A percentile compares a stretch with the other conserved stretches of the same genome.
Conservation (phyloP, 2,329 filamentous ascomycete genomes). For the Talaromyces sp. region DNA sequence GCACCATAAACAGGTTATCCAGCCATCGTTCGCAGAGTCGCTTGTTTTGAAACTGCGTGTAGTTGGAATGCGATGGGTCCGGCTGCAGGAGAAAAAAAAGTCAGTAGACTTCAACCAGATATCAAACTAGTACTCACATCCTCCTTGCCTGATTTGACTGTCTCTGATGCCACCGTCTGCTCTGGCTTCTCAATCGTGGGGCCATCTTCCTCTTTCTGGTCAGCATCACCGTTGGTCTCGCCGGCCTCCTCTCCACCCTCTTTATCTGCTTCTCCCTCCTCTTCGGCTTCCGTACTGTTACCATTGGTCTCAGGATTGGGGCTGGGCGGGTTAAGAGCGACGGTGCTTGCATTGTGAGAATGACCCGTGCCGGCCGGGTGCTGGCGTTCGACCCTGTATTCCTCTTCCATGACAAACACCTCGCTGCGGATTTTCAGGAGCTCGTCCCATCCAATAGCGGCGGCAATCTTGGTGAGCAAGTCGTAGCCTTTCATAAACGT, state of each 20-base stretch:
- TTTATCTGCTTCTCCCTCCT: slow-evolving; percentile 22
- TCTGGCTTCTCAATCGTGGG: slow-evolving; percentile 68
- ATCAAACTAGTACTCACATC: slow-evolving; percentile 48
- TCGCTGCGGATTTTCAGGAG: slow-evolving; percentile 90
- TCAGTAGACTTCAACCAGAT: neutral
- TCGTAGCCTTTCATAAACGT: slow-evolving; percentile 94
- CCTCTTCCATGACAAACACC: slow-evolving; percentile 99
- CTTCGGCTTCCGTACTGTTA: slow-evolving; percentile 20
- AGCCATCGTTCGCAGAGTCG: slow-evolving; percentile 95
- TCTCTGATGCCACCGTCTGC: slow-evolving; percentile 70
- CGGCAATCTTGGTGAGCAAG: slow-evolving; percentile 90
- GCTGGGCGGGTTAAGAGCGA: slow-evolving; percentile 65
- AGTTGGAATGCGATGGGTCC: slow-evolving; percentile 63
- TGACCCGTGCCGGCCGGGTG: slow-evolving; percentile 22
- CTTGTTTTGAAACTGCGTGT: slow-evolving; percentile 94
- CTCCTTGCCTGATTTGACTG: slow-evolving; percentile 69
- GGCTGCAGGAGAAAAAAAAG: slow-evolving; percentile 41
- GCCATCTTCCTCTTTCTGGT: slow-evolving; percentile 17
- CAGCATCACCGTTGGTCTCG: slow-evolving; percentile 28
- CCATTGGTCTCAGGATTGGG: slow-evolving; percentile 34
- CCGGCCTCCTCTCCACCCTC: slow-evolving; percentile 21
- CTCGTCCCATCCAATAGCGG: slow-evolving; percentile 97
- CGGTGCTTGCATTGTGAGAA: slow-evolving; percentile 69
- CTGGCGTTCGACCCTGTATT: slow-evolving; percentile 75
- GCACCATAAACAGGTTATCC: slow-evolving; percentile 97